Evolutionary conservation across 306 rosid genomes (phyloP).

Genomic region (Cicer pinnatifidum): DNA sequence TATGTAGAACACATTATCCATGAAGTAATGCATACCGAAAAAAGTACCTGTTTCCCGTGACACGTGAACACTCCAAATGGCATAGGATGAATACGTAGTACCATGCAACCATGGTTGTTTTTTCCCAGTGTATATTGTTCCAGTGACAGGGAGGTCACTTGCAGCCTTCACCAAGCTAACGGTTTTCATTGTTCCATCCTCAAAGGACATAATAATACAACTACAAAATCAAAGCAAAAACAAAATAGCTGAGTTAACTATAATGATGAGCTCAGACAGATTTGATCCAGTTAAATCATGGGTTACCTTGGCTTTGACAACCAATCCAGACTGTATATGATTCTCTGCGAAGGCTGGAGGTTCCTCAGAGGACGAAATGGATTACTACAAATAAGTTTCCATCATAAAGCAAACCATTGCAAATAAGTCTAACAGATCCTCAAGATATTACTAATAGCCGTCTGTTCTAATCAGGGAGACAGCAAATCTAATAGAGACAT

Average conservation of each 20-base stretch:
- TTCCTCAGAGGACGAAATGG: constrained; percentile 88
- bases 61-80: constrained; percentile 87
- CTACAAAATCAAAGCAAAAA: constrained; percentile 57
- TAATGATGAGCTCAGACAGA: constrained; percentile 36
- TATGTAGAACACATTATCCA: too few relatives aligned
- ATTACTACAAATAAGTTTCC: constrained; percentile 62
- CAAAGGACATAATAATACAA: constrained; percentile 80
- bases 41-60: constrained; percentile 75
- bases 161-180: constrained; percentile 81
- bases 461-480: constrained; percentile 26
- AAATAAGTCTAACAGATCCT: constrained; percentile 28
- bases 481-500: constrained; percentile 16
- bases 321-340: constrained; percentile 88
- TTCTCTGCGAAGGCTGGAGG: constrained; percentile 66
- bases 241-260: constrained; percentile 34
- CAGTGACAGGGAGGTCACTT: constrained; percentile 72
- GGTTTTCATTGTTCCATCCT: constrained; percentile 87
- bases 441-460: constrained; percentile 23
- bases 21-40: constrained; percentile 29
- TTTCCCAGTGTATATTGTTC: constrained; percentile 64
- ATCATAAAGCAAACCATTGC: constrained; percentile 35
- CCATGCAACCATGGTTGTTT: constrained; percentile 73
- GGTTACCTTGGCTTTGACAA: constrained; percentile 77
- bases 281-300: constrained; percentile 21
- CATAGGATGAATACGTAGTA: constrained; percentile 59